Percentiles rank a stretch among this genome's conserved stretches.
Evolutionary conservation across 371 early-diverging fungal genomes (phyloP).

Genomic region (Mucor piriformis): DNA sequence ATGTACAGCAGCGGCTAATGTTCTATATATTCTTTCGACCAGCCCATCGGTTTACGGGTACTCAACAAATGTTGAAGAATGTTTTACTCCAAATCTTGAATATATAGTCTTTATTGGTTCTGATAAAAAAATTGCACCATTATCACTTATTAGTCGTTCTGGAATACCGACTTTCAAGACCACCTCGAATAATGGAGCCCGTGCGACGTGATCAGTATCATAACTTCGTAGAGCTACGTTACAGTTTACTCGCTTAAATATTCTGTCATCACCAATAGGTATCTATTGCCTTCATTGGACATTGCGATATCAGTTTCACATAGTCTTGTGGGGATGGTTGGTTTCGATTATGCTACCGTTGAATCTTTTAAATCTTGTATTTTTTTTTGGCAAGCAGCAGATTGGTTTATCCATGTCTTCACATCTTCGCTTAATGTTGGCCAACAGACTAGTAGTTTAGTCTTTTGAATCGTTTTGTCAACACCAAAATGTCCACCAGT

Average conservation of each 20-base stretch:
- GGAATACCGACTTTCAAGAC: neutral
- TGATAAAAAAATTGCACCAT: slow-evolving; percentile 4
- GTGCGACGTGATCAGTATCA: neutral
- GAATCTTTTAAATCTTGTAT: too few relatives aligned
- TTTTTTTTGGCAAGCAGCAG: too few relatives aligned
- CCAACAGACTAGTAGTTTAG: slow-evolving; percentile 10
- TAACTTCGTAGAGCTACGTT: slow-evolving; percentile 10
- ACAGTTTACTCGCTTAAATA: slow-evolving; percentile 23
- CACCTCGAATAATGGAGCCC: neutral
- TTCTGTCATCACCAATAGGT: slow-evolving; percentile 24
- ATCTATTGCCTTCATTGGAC: slow-evolving; percentile 13
- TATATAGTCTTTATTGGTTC: slow-evolving; percentile 19
- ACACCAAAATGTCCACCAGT: slow-evolving; percentile 17
- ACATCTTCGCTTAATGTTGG: slow-evolving; percentile 2
- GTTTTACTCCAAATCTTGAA: neutral
- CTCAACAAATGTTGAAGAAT: slow-evolving; percentile 20
- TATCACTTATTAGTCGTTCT: slow-evolving; percentile 3
- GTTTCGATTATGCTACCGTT: too few relatives aligned
- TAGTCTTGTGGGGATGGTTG: too few relatives aligned
- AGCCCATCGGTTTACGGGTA: slow-evolving; percentile 27
- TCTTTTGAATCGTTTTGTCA: slow-evolving; percentile 12
- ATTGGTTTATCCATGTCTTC: neutral
- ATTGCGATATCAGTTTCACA: slow-evolving; percentile 20
- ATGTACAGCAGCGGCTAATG: slow-evolving; percentile 9
- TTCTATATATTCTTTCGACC: slow-evolving; percentile 23